Evolutionary conservation across 208 protist species (phyloP).

Genomic region (Porcisia hertigi): DNA sequence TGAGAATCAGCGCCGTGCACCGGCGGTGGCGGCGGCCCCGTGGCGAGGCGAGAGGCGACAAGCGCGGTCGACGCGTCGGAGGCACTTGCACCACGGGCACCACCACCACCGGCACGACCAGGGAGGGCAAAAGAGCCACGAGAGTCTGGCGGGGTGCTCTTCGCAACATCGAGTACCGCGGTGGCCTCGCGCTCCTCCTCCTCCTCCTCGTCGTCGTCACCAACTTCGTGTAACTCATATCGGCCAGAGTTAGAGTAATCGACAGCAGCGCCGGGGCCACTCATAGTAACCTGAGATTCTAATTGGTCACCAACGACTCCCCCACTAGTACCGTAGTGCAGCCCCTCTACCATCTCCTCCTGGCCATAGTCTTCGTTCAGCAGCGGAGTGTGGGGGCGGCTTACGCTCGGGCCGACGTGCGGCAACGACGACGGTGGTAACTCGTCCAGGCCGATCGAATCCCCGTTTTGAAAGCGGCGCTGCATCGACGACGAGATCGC

Average conservation of each 20-base stretch:
- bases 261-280: constrained; percentile 4
- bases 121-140: not conserved
- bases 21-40: constrained; percentile 29
- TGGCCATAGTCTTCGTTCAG: constrained; percentile 26
- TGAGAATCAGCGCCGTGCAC: constrained; percentile 12
- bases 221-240: constrained; percentile 37
- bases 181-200: constrained; percentile 18
- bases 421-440: not conserved
- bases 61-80: constrained; percentile 34
- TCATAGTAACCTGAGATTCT: not conserved
- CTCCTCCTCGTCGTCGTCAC: constrained; percentile 34
- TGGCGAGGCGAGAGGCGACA: constrained; percentile 14
- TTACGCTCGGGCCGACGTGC: constrained; percentile 30
- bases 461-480: not conserved
- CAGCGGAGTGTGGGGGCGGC: constrained; percentile 26
- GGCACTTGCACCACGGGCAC: not conserved
- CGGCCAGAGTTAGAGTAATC: constrained; percentile 14
- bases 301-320: not conserved
- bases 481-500: constrained; percentile 20
- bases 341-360: not conserved
- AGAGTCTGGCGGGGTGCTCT: constrained; percentile 1
- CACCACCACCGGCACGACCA: not conserved
- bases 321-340: not conserved
- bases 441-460: not conserved
- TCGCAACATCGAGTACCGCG: constrained; percentile 7